Evolutionary conservation across 805 yeast species (phyloP), one percentile per base, ranked within the genome.

Genomic region (Osmozyma mogii): DNA sequence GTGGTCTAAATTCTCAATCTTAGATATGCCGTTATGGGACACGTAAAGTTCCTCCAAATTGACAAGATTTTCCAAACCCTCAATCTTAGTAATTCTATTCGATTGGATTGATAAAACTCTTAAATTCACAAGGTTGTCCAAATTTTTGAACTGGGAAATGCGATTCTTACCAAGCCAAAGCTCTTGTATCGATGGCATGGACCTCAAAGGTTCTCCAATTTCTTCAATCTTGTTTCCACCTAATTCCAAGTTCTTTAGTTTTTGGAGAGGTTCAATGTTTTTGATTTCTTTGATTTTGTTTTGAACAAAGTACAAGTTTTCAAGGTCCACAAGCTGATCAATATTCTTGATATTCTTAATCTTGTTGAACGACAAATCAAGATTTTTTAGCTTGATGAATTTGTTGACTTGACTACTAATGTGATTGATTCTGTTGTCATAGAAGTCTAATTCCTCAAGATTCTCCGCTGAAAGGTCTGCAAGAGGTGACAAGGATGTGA

Each of bases 131-230:
- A 92, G 64, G 6, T 62, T 60, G 19, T 60, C 54, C 32, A 92
- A 58, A 48, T 82, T 80, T 41, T 82, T 69, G 22, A 92, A 55
- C 46, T 59, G 70, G 2, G 69, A 44, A 31, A 92, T 83, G 38
- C 70, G 70, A 55, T 92, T 92, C 49, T 87, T 85, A 26, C 97
- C 98, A 24, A 92, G 63, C 98, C 97, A 92, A 26, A 92, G 61
- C 49, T 88, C 82, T 40, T 74, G 72, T 25, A 92, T 57, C 28
- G 67, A 70, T 0, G 56, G 58, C 35, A 89, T 60, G 0, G 58
- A 54, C 13, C 68, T 65, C 42, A 88, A 50, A 23, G 74, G 72
- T 38, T 75, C 80, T 17, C 61, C 49, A 25, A 82, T 75, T 23
- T 45, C 53, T 25, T 72, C 66, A 26, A 85, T 69, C 34, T 75